Evolutionary conservation across 2,329 filamentous ascomycete species (phyloP).

Genomic region (Ceratocystis harringtonii): DNA sequence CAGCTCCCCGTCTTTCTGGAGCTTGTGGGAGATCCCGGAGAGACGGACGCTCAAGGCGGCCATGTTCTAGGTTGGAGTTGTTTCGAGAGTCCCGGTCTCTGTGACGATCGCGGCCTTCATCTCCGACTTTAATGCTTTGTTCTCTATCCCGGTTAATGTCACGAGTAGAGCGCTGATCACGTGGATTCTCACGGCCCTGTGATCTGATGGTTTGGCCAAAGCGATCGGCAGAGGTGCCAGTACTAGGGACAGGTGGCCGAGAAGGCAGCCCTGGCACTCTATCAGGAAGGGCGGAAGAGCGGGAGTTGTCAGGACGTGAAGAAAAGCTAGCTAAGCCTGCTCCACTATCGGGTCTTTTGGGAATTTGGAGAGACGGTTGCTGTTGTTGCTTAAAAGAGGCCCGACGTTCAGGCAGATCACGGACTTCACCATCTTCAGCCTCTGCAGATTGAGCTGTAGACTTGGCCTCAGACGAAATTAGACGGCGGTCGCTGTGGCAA

Average conservation of each 20-base stretch:
- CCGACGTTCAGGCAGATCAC: slow-evolving; percentile 14
- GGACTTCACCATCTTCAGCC: slow-evolving; percentile 58
- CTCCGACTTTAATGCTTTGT: background rate
- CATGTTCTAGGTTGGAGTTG: slow-evolving; percentile 12
- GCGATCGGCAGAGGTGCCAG: slow-evolving; percentile 13
- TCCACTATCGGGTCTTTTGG: slow-evolving; percentile 13
- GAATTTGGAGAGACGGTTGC: slow-evolving; percentile 6
- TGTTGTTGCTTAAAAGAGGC: slow-evolving; percentile 24
- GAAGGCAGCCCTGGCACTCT: slow-evolving; percentile 11
- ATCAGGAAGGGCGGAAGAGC: background rate
- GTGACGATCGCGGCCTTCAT: slow-evolving; percentile 8
- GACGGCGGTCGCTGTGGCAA: background rate
- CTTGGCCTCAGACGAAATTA: background rate
- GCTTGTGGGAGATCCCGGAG: slow-evolving; percentile 29
- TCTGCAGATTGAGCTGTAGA: slow-evolving; percentile 27
- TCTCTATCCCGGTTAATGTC: slow-evolving; percentile 11
- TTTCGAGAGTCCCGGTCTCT: slow-evolving; percentile 12
- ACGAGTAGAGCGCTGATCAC: slow-evolving; percentile 9
- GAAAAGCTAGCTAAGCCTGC: background rate
- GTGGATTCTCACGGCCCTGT: slow-evolving; percentile 1
- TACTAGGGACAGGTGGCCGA: slow-evolving; percentile 18
- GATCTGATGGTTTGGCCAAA: slow-evolving; percentile 3
- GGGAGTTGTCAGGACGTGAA: background rate
- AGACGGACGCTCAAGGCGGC: slow-evolving; percentile 12
- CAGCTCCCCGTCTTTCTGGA: slow-evolving; percentile 33